These are phyloP conservation scores for Helotiales sp. DNA, from an alignment of 2,329 filamentous ascomycete species.

Conservation along the genomic window DNA sequence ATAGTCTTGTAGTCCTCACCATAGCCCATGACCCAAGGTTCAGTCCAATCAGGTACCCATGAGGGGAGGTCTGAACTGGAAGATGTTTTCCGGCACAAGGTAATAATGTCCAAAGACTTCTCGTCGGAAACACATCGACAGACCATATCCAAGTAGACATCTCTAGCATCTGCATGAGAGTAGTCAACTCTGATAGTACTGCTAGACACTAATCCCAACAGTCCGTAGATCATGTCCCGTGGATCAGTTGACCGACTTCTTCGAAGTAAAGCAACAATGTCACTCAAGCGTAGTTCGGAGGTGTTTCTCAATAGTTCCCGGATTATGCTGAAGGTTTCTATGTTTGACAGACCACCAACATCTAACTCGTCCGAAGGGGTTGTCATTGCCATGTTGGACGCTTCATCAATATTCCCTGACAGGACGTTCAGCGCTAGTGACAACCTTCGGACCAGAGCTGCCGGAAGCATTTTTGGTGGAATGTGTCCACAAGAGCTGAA, in stretches of 20 bases:
- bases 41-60: background rate
- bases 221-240: constrained; percentile 14
- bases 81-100: background rate
- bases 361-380: background rate
- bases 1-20: background rate
- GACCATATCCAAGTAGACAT: constrained; percentile 3
- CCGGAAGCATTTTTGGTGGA: too few relatives aligned
- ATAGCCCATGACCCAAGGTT: background rate
- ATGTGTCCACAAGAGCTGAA: too few relatives aligned
- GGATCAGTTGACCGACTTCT: constrained; percentile 4
- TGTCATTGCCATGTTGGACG: constrained; percentile 6
- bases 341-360: constrained; percentile 5
- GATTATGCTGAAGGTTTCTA: constrained; percentile 9
- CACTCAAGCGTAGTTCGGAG: background rate
- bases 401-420: constrained; percentile 11
- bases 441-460: background rate
- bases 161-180: background rate
- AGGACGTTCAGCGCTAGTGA: background rate
- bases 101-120: constrained; percentile 6
- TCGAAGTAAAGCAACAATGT: background rate
- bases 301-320: background rate
- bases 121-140: constrained; percentile 4
- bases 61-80: background rate
- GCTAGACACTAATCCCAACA: background rate
- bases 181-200: background rate